Evolutionary conservation across 1,284 basidiomycete species (phyloP), one percentile per base, ranked within the genome.

Genomic region (Trametes polyzona): DNA sequence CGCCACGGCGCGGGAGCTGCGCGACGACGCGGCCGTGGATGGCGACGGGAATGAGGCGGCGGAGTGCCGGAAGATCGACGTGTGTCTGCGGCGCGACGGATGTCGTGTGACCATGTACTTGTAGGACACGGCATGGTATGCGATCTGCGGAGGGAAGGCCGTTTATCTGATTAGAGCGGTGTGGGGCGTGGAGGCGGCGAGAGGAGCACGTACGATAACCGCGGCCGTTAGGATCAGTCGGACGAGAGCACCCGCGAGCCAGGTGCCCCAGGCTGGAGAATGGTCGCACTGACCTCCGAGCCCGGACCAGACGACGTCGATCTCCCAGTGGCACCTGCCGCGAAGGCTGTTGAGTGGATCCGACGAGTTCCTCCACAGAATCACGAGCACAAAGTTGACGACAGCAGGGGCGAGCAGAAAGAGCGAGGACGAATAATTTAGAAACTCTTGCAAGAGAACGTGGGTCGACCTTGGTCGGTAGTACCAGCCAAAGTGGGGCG

Each of bases 281-380:
- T 46, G 7, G 9, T 43, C 52, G 49, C 79, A 78, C 24, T 63
- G 63, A 9, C 60, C 58, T 19, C 69, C 71, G 1, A 65, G 60
- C 16, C 69, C 71, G 7, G 83, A 78, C 88, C 88, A 90, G 4
- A 83, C 71, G 39, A 85, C 74, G 65, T 90, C 88, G 43, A 89
- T 73, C 61, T 87, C 84, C 73, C 86, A 75, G 39, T 73, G 68
- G 62, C 88, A 90, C 17, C 82, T 76, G 33, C 73, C 69, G n/a
- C 59, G 65, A 9, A 82, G 66, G 54, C 76, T 74, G 54, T 81
- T 71, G 32, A 75, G 73, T 35, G 68, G 39, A 51, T 74, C 69
- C 3, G 69, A 40, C 12, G 78, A 68, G 39, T 72, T 66, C 54
- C 72, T 74, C 83, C 83, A 86, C 7, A 78, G 50, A 46, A 78